phyloP scores from a whole-genome alignment of 345 rosid genomes.

The Rhizophora mangle region DNA sequence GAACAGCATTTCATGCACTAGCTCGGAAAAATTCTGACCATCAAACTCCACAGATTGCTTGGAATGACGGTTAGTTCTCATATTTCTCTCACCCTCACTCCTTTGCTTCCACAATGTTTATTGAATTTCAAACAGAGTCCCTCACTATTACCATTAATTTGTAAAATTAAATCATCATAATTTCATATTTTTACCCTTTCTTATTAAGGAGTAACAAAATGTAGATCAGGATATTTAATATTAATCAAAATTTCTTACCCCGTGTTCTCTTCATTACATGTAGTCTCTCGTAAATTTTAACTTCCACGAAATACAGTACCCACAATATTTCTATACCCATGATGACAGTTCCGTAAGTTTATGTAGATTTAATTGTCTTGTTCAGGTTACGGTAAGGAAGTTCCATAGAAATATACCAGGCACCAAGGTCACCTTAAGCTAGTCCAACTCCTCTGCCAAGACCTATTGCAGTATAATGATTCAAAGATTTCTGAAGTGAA shows the following conservation, averaged over 20 bases:
- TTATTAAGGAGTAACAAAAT: no score
- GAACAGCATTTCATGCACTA: conserved; percentile 17
- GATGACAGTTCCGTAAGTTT: neutral
- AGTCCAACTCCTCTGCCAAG: conserved; percentile 32
- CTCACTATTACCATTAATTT: no score
- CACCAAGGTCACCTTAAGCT: conserved; percentile 33
- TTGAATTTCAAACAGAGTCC: no score
- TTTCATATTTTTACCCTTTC: no score
- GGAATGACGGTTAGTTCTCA: conserved; percentile 25
- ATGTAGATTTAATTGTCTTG: neutral
- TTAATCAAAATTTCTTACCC: no score
- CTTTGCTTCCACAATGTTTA: no score
- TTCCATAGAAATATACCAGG: conserved; percentile 19
- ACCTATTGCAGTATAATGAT: conserved; percentile 32
- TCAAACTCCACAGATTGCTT: conserved; percentile 1
- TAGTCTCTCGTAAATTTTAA: no score
- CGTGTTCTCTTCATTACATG: no score
- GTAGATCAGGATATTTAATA: no score
- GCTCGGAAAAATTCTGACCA: conserved; percentile 14
- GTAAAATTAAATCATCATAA: no score
- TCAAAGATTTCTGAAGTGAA: conserved; percentile 20
- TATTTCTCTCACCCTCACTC: neutral
- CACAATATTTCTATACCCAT: no score
- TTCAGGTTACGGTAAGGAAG: conserved; percentile 26
- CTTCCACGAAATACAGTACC: no score